Evolutionary conservation across 1,284 basidiomycete genomes (phyloP).

Genomic region (Cutaneotrichosporon sp.): DNA sequence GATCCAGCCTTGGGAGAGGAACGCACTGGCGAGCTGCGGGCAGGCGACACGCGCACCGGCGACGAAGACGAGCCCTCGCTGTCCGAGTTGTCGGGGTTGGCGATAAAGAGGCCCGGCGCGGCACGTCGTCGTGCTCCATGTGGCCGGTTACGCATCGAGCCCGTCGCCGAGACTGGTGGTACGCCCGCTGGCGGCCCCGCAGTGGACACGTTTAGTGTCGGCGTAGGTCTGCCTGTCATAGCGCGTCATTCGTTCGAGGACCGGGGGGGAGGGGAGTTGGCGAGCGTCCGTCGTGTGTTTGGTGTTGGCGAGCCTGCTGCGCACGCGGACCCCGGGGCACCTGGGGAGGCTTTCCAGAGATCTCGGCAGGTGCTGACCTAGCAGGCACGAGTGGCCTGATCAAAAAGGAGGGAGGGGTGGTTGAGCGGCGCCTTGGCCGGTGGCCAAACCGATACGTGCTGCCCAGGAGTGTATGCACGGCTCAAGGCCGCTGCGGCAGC

Average conservation of each 20-base stretch:
- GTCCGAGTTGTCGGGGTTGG: conserved; percentile 45
- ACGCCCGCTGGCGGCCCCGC: neutral
- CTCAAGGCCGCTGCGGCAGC: no score
- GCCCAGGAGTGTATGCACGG: no score
- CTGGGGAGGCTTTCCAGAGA: no score
- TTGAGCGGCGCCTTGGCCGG: no score
- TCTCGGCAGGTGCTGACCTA: no score
- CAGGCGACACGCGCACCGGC: neutral
- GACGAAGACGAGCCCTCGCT: conserved; percentile 20
- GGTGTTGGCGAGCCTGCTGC: no score
- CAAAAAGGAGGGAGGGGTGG: no score
- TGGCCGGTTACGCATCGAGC: conserved; percentile 18
- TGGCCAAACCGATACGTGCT: no score
- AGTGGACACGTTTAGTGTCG: conserved; percentile 7
- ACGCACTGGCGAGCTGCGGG: neutral
- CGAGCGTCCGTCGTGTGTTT: neutral
- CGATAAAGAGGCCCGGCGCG: conserved; percentile 32
- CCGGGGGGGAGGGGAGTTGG: neutral
- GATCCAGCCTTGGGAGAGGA: conserved; percentile 1
- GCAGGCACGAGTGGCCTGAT: no score
- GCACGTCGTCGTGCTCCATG: conserved; percentile 32
- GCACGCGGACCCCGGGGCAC: no score
- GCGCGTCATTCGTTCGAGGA: neutral
- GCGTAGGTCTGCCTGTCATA: conserved; percentile 2
- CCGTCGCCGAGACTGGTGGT: neutral